Conservation (phyloP, 768 basidiomycete species). For the Wakefieldia striispora region DNA sequence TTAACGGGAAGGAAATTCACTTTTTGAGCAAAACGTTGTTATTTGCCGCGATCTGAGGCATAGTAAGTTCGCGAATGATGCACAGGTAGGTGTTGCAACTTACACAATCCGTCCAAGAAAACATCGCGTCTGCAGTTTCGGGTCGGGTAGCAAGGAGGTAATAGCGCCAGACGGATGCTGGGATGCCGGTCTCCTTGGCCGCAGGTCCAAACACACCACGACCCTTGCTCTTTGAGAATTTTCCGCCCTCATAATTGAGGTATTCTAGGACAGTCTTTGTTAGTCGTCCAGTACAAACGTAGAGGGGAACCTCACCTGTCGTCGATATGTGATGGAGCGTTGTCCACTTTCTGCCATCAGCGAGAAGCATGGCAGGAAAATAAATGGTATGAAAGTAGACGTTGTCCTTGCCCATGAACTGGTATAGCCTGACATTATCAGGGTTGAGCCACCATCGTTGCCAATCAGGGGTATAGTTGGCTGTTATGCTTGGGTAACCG, state of each 20-base stretch:
- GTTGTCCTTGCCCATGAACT: slow-evolving; percentile 99
- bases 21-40: slow-evolving; percentile 95
- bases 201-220: slow-evolving; percentile 96
- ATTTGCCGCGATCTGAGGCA: slow-evolving; percentile 75
- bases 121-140: slow-evolving; percentile 92
- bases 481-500: slow-evolving; percentile 97
- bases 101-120: slow-evolving; percentile 95
- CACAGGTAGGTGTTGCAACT: slow-evolving; percentile 24
- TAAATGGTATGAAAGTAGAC: slow-evolving; percentile 98
- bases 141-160: slow-evolving; percentile 91
- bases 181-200: slow-evolving; percentile 90
- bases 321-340: slow-evolving; percentile 91
- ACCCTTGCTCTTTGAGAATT: slow-evolving; percentile 97
- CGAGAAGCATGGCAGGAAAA: slow-evolving; percentile 87
- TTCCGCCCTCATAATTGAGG: slow-evolving; percentile 96
- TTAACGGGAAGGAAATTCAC: slow-evolving; percentile 37
- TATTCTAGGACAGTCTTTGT: slow-evolving; percentile 61
- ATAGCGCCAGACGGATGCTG: slow-evolving; percentile 95
- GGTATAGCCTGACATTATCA: slow-evolving; percentile 85
- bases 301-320: slow-evolving; percentile 63
- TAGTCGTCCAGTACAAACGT: neutral
- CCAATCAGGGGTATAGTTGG: slow-evolving; percentile 93
- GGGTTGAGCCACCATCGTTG: slow-evolving; percentile 96
- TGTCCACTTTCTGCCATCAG: slow-evolving; percentile 91
- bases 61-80: neutral